phyloP scores from a whole-genome alignment of 176 grass and related monocot species.

The Carex myosuroides region DNA sequence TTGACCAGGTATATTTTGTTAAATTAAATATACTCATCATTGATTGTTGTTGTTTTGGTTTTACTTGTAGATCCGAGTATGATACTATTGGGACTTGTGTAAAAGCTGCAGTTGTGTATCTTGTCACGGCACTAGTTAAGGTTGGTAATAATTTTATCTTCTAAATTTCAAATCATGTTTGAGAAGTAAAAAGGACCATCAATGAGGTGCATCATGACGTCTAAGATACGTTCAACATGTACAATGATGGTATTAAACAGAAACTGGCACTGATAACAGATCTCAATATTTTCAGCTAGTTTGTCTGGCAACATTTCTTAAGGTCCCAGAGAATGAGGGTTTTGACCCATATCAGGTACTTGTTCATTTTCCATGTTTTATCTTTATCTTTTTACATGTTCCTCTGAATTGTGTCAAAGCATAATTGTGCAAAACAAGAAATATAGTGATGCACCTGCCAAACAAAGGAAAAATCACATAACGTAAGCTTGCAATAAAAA shows the following conservation, averaged over 20 bases:
- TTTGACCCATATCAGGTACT: conserved; percentile 93
- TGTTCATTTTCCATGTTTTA: not conserved
- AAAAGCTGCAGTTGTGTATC: conserved; percentile 88
- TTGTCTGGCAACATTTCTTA: conserved; percentile 91
- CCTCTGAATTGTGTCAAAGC: not conserved
- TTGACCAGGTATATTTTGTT: not conserved
- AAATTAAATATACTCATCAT: not conserved
- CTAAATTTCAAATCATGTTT: not conserved
- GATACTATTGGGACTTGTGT: conserved; percentile 88
- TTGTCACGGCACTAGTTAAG: conserved; percentile 88
- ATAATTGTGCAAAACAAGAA: not conserved
- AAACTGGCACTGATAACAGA: conserved; percentile 19
- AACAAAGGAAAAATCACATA: not conserved
- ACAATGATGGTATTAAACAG: not conserved
- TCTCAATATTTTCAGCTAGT: conserved; percentile 63
- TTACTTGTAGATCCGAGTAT: conserved; percentile 78
- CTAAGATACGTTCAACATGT: not conserved
- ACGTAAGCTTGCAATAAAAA: not conserved
- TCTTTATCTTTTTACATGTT: not conserved
- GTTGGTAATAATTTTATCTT: conserved; percentile 31
- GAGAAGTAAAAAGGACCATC: not conserved
- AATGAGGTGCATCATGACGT: not conserved
- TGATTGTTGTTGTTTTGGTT: not conserved
- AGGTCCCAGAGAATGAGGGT: conserved; percentile 93
- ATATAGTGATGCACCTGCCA: not conserved